These are phyloP conservation scores for Ophiostoma montium DNA, from an alignment of 2,329 filamentous ascomycete species.

Conservation along the genomic window DNA sequence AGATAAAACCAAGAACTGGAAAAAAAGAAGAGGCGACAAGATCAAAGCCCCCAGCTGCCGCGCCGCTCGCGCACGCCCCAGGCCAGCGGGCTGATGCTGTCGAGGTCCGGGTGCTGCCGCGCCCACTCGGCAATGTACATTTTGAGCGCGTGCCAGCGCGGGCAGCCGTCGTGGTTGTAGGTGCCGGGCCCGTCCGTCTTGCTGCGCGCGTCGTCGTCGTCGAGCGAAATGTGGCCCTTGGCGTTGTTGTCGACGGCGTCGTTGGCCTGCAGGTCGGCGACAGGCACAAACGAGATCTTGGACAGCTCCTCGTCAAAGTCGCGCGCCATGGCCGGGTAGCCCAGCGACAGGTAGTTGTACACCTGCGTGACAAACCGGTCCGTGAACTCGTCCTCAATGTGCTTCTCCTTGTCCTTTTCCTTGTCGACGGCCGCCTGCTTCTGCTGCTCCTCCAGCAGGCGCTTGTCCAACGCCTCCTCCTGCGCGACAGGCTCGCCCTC, in stretches of 20 bases:
- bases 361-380: conserved; percentile 87
- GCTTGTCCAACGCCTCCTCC: conserved; percentile 32
- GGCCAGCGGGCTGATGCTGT: conserved; percentile 40
- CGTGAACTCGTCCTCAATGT: conserved; percentile 53
- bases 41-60: conserved; percentile 61
- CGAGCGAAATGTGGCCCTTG: conserved; percentile 64
- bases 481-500: neutral
- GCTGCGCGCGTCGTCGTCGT: conserved; percentile 25
- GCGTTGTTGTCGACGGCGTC: conserved; percentile 38
- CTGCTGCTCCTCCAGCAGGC: conserved; percentile 32
- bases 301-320: conserved; percentile 74
- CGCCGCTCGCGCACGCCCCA: conserved; percentile 55
- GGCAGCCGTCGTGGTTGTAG: conserved; percentile 37
- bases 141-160: conserved; percentile 72
- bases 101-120: conserved; percentile 65
- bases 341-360: conserved; percentile 90
- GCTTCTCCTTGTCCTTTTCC: too few relatives aligned
- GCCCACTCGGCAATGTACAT: conserved; percentile 84
- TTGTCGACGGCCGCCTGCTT: conserved; percentile 16
- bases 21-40: neutral
- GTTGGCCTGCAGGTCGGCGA: conserved; percentile 56
- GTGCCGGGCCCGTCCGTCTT: neutral
- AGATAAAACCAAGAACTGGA: neutral
- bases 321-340: conserved; percentile 74
- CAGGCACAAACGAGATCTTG: conserved; percentile 58